Conservation (phyloP, 495 filamentous ascomycete species). For the Aspergillus cristatus region DNA sequence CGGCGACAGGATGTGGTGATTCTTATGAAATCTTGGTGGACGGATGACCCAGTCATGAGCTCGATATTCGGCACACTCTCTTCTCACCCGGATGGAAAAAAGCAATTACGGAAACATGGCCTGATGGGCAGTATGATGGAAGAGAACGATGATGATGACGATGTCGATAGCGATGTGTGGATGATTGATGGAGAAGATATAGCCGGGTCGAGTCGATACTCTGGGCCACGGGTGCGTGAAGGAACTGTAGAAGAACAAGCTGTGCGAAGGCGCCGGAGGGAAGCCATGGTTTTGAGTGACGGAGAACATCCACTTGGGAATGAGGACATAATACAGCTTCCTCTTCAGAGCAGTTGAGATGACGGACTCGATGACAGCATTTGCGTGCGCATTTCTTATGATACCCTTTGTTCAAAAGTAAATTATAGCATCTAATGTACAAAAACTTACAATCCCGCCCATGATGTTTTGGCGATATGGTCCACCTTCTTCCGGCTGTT, state of each 20-base stretch:
- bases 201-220: conserved; percentile 20
- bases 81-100: conserved; percentile 22
- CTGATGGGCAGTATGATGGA: conserved; percentile 36
- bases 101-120: conserved; percentile 36
- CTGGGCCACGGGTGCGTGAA: conserved; percentile 31
- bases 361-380: neutral
- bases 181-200: conserved; percentile 43
- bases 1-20: conserved; percentile 32
- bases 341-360: conserved; percentile 13
- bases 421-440: neutral
- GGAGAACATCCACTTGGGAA: conserved; percentile 37
- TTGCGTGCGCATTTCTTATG: conserved; percentile 5
- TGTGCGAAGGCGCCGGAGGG: conserved; percentile 39
- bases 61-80: conserved; percentile 30
- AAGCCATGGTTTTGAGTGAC: conserved; percentile 48
- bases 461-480: conserved; percentile 73
- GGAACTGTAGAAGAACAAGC: conserved; percentile 42
- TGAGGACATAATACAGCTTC: conserved; percentile 43
- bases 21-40: conserved; percentile 40
- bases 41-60: conserved; percentile 37
- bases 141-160: conserved; percentile 39
- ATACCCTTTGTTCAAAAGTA: conserved; percentile 8
- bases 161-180: conserved; percentile 38
- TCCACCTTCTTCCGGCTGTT: conserved; percentile 83
- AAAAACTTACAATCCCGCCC: conserved; percentile 50